A percentile compares a stretch with the other conserved stretches of the same genome.
These are phyloP conservation scores for Curvularia lunata DNA, from an alignment of 2,329 filamentous ascomycete species.

Conservation along the genomic window DNA sequence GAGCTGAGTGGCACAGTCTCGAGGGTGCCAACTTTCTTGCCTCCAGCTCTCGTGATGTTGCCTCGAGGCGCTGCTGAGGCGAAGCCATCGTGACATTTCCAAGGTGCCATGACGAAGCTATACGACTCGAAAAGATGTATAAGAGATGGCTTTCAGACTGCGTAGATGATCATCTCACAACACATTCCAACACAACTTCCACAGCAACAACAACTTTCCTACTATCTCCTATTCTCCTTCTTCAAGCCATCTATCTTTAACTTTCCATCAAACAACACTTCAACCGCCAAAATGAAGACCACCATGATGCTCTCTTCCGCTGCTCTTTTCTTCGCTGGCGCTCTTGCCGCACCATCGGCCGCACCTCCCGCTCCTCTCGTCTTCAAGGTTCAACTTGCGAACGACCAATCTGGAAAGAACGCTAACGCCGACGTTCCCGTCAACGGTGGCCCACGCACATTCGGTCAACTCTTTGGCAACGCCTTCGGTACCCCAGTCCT, in stretches of 20 bases:
- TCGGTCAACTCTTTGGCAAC: slow-evolving; percentile 9
- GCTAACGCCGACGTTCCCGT: slow-evolving; percentile 11
- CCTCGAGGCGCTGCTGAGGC: slow-evolving; percentile 7
- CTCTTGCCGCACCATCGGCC: slow-evolving; percentile 10
- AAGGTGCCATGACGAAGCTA: neutral
- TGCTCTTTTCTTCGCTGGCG: slow-evolving; percentile 6
- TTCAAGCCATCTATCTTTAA: neutral
- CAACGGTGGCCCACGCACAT: slow-evolving; percentile 1
- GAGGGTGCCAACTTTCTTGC: neutral
- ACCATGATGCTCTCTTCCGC: slow-evolving; percentile 7
- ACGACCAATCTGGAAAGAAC: slow-evolving; percentile 6
- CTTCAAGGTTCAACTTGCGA: slow-evolving; percentile 14
- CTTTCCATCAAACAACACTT: neutral
- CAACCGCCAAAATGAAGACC: slow-evolving; percentile 13
- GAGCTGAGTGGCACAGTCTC: slow-evolving; percentile 1
- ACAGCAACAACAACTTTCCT: slow-evolving; percentile 10
- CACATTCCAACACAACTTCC: slow-evolving; percentile 1
- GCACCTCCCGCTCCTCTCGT: neutral
- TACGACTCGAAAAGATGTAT: slow-evolving; percentile 2
- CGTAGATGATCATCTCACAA: neutral
- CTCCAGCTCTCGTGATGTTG: neutral
- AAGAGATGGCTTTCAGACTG: neutral
- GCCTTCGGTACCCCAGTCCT: slow-evolving; percentile 4
- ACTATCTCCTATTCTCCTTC: slow-evolving; percentile 2
- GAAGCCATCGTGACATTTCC: neutral